These are phyloP conservation scores for Hordeum pubiflorum DNA, from an alignment of 202 grass and related monocot species.

Conservation along the genomic window DNA sequence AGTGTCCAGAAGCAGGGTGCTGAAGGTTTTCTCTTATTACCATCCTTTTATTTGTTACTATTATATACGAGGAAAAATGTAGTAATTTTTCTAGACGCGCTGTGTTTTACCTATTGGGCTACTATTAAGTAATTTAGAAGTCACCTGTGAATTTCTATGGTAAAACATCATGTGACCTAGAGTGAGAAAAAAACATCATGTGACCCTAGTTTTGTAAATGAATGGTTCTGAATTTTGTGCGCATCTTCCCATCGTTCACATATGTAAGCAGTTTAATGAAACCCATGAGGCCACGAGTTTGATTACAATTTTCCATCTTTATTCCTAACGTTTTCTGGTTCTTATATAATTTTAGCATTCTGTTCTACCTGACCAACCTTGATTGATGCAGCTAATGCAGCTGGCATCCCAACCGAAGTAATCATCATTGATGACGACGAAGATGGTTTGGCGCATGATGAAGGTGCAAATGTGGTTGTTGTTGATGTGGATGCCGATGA, in stretches of 20 bases:
- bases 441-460: neutral
- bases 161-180: neutral
- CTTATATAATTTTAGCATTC: neutral
- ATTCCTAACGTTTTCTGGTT: neutral
- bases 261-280: neutral
- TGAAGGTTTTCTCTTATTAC: constrained; percentile 20
- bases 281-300: neutral
- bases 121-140: neutral
- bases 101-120: neutral
- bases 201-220: neutral
- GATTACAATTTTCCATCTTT: neutral
- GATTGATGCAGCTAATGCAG: constrained; percentile 11
- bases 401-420: neutral
- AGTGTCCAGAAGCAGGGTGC: constrained; percentile 5
- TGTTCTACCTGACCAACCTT: neutral
- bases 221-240: neutral
- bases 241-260: neutral
- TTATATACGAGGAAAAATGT: neutral
- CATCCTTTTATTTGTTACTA: neutral
- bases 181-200: neutral
- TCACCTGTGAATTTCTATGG: neutral
- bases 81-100: neutral
- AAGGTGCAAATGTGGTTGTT: neutral
- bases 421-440: constrained; percentile 28
- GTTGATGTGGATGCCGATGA: constrained; percentile 20